phyloP scores from a whole-genome alignment of 768 basidiomycete genomes.

The Suillus subaureus region DNA sequence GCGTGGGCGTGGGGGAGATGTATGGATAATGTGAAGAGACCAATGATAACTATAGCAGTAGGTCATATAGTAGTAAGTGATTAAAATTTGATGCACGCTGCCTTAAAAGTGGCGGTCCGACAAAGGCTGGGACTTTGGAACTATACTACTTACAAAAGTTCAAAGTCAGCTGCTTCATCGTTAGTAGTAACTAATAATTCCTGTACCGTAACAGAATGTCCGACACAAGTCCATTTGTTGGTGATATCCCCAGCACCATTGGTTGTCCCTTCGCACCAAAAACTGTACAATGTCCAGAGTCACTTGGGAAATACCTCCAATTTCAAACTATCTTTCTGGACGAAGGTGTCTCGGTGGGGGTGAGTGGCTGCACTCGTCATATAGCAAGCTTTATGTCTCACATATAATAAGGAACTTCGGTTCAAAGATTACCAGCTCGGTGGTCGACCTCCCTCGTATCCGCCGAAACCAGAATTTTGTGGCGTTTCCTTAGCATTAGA shows the following conservation, averaged over 20 bases:
- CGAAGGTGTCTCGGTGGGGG: background rate
- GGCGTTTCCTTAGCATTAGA: background rate
- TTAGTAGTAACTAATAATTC: background rate
- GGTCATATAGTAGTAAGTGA: no score
- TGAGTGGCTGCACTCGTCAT: background rate
- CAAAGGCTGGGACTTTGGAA: no score
- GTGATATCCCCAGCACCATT: background rate
- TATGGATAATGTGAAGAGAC: no score
- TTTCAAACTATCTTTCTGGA: background rate
- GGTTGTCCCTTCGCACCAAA: background rate
- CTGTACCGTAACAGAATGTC: background rate
- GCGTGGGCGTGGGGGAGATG: background rate
- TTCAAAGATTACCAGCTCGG: background rate
- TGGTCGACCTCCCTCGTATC: constrained; percentile 1
- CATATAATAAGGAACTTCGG: background rate
- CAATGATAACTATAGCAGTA: no score
- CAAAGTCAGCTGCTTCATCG: background rate
- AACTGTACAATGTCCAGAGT: no score
- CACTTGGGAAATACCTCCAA: no score
- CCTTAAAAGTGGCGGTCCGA: no score
- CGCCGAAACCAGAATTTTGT: background rate
- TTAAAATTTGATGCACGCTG: no score
- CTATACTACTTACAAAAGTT: no score
- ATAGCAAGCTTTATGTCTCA: background rate
- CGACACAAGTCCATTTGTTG: background rate